These are phyloP conservation scores for Erucastrum elatum DNA, from an alignment of 345 rosid genomes.

Conservation along the genomic window DNA sequence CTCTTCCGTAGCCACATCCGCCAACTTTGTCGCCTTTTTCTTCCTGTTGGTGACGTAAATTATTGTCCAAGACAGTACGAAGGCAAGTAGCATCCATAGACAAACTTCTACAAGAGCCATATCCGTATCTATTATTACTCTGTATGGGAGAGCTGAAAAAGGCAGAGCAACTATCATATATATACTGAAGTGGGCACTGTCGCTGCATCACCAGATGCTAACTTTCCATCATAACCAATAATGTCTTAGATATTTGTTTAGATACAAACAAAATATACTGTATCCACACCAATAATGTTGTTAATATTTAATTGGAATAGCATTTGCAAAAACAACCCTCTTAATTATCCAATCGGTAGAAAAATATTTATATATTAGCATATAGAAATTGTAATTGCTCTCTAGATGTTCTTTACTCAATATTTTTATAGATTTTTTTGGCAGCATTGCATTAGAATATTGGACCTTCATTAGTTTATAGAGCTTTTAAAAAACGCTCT, in stretches of 20 bases:
- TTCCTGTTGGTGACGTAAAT: not conserved
- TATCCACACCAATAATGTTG: not conserved
- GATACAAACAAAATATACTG: not conserved
- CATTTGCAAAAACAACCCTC: too few relatives aligned
- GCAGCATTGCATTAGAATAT: too few relatives aligned
- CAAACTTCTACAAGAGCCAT: not conserved
- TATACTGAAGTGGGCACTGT: not conserved
- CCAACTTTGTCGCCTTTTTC: conserved; percentile 2
- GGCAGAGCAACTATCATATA: not conserved
- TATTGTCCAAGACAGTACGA: conserved; percentile 13
- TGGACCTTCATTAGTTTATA: too few relatives aligned
- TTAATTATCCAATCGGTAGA: too few relatives aligned
- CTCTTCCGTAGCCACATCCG: not conserved
- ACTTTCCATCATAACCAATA: not conserved
- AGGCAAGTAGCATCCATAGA: conserved; percentile 19
- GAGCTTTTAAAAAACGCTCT: too few relatives aligned
- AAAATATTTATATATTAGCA: too few relatives aligned
- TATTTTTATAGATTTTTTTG: too few relatives aligned
- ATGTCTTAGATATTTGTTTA: not conserved
- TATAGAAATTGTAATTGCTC: too few relatives aligned
- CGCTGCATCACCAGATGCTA: not conserved
- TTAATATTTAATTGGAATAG: not conserved
- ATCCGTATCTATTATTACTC: not conserved
- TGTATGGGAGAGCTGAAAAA: not conserved
- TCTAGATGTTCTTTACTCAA: too few relatives aligned